Conservation (phyloP, 2,329 filamentous ascomycete genomes). For the Hymenoscyphus occultus region DNA sequence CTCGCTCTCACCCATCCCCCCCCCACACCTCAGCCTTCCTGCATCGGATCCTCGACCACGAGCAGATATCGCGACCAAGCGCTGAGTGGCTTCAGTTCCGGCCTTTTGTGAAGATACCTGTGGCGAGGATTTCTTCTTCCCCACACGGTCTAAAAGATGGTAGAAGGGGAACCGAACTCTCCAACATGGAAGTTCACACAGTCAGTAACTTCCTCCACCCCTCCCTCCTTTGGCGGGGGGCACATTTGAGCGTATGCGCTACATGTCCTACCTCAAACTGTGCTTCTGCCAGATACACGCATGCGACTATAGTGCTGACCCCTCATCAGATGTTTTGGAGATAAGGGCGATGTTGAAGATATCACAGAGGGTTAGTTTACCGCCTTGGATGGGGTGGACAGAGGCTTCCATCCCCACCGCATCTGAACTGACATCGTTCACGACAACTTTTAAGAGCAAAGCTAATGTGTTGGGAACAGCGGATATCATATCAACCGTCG, state of each 20-base stretch:
- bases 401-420: background rate
- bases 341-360: conserved; percentile 94
- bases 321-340: conserved; percentile 83
- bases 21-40: conserved; percentile 10
- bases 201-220: conserved; percentile 39
- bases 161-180: conserved; percentile 89
- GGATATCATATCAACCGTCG: conserved; percentile 88
- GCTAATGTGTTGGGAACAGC: conserved; percentile 46
- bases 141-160: conserved; percentile 65
- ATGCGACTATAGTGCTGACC: conserved; percentile 27
- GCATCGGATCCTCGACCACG: conserved; percentile 2
- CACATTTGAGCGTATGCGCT: background rate
- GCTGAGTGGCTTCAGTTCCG: conserved; percentile 18
- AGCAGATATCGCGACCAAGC: conserved; percentile 24
- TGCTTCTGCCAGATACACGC: conserved; percentile 4
- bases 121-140: conserved; percentile 33
- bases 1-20: conserved; percentile 5
- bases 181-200: conserved; percentile 99
- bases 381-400: background rate
- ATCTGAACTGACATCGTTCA: background rate
- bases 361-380: conserved; percentile 37
- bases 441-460: background rate
- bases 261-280: background rate
- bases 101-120: conserved; percentile 12
- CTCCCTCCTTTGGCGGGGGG: conserved; percentile 6